Conservation (phyloP, 371 early-diverging fungal species). For the Coemansia sp. region DNA sequence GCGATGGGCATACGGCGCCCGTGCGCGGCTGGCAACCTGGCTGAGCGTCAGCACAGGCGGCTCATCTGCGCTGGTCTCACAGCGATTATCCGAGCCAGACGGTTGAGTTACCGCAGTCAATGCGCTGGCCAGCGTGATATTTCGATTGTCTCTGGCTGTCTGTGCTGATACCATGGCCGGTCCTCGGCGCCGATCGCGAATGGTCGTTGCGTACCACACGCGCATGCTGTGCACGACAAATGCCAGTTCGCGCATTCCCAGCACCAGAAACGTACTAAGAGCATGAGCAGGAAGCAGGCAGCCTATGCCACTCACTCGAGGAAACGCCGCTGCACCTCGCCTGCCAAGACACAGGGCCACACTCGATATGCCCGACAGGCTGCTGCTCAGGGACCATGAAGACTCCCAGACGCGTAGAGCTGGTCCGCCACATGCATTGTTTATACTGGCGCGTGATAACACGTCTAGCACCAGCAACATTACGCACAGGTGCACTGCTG, state of each 20-base stretch:
- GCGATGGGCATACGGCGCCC: conserved; percentile 32
- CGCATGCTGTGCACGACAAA: conserved; percentile 35
- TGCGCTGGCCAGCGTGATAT: conserved; percentile 11
- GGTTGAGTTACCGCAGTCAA: neutral
- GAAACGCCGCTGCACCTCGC: neutral
- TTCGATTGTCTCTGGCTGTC: neutral
- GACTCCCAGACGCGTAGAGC: neutral
- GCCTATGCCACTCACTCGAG: neutral
- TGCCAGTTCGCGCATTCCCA: conserved; percentile 29
- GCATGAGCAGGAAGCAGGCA: conserved; percentile 26
- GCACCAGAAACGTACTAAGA: conserved; percentile 15
- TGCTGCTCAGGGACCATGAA: neutral
- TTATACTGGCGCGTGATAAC: neutral
- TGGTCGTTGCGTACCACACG: conserved; percentile 36
- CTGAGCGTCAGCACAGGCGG: neutral
- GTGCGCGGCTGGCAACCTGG: conserved; percentile 3
- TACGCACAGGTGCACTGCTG: conserved; percentile 3
- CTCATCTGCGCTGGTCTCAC: neutral
- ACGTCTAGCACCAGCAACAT: conserved; percentile 10
- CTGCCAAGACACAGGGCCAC: neutral
- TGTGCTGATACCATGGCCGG: conserved; percentile 21
- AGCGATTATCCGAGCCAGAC: neutral
- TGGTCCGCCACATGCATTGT: too few relatives aligned
- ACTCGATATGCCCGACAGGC: neutral
- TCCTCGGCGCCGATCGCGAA: conserved; percentile 43